Evolutionary conservation across 352 stramenopile genomes (phyloP), one percentile per base, ranked within the genome.

Genomic region (Pythium phragmiticola): DNA sequence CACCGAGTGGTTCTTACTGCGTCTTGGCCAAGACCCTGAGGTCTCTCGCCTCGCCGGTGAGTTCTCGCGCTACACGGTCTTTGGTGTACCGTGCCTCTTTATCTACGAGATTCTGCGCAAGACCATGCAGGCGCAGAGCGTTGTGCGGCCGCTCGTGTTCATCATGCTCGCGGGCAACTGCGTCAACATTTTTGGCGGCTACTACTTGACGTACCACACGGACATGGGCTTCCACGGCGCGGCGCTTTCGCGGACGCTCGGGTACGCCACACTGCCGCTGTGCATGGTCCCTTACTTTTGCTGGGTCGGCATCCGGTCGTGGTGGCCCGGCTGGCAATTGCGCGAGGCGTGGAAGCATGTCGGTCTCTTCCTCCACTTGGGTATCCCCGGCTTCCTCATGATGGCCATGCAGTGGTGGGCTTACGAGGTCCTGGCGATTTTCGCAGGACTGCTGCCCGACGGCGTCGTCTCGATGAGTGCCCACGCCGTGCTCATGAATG

Each of bases 381-480:
- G 87, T 1, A 45, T 90, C 0, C 84, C 84, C 3, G 74, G 74
- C 0, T 73, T 84, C 57, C 50, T 90, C 7, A 84, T 92, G 72
- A 59, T 94, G 30, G 71, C 72, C 37, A 84, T 94, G 58, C 74
- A 89, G 55, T 95, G 84, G 87, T 84, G 74, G 68, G 82, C 86
- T 8, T 95, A 89, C 60, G 85, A 92, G 67, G 59, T 84, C n/a
- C 56, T 95, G 16, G 78, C 79, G 7, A 60, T 94, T 14, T 73
- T 95, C 49, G 84, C 84, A 1, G 86, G 86, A 2, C 42, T 93
- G 0, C 72, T 94, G 0, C 79, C 79, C 0, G 60, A 85, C 41
- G 70, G 70, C 1, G 76, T 94, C 9, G 73, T 92, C 26, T 65
- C 74, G 3, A 78, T 94, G 26, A 91, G 85, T 37, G 81, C 79